Evolutionary conservation across 2,329 filamentous ascomycete genomes (phyloP).

Genomic region (Domatiomyces globalis): DNA sequence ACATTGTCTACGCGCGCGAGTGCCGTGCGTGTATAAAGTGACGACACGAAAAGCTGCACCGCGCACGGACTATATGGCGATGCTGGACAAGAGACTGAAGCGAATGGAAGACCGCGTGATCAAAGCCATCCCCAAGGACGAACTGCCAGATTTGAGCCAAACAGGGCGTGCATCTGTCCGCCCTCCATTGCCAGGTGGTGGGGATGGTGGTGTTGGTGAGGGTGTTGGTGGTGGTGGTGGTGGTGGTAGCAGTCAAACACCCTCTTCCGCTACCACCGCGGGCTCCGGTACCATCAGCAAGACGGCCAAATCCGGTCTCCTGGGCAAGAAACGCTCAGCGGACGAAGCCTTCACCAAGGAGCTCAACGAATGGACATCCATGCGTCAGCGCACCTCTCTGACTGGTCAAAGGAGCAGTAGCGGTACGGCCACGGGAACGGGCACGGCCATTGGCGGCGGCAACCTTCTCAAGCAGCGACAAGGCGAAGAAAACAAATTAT

Average conservation of each 20-base stretch:
- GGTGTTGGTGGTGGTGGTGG: too few species aligned
- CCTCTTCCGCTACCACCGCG: neutral
- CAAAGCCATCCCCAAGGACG: slow-evolving; percentile 81
- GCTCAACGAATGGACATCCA: slow-evolving; percentile 54
- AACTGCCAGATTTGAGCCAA: slow-evolving; percentile 51
- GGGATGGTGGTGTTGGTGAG: slow-evolving; percentile 44
- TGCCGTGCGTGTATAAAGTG: slow-evolving; percentile 95
- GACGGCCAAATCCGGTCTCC: slow-evolving; percentile 4
- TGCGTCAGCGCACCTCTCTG: slow-evolving; percentile 25
- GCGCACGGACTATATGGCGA: slow-evolving; percentile 95
- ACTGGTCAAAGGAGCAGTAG: slow-evolving; percentile 29
- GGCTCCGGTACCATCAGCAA: slow-evolving; percentile 6
- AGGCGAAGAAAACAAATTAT: slow-evolving; percentile 62
- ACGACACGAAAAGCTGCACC: slow-evolving; percentile 88
- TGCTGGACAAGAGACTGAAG: slow-evolving; percentile 90
- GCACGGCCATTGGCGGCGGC: slow-evolving; percentile 33
- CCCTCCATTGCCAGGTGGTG: slow-evolving; percentile 51
- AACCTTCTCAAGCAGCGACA: slow-evolving; percentile 45
- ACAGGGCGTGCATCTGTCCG: slow-evolving; percentile 75
- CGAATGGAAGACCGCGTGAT: slow-evolving; percentile 97
- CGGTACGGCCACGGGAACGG: slow-evolving; percentile 3
- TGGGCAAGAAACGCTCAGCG: slow-evolving; percentile 62
- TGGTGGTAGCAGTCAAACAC: slow-evolving; percentile 33
- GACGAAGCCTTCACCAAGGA: slow-evolving; percentile 80
- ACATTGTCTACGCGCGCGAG: slow-evolving; percentile 80